Evolutionary conservation across 768 basidiomycete species (phyloP), one percentile per base, ranked within the genome.

Genomic region (Suillus hirtellus): DNA sequence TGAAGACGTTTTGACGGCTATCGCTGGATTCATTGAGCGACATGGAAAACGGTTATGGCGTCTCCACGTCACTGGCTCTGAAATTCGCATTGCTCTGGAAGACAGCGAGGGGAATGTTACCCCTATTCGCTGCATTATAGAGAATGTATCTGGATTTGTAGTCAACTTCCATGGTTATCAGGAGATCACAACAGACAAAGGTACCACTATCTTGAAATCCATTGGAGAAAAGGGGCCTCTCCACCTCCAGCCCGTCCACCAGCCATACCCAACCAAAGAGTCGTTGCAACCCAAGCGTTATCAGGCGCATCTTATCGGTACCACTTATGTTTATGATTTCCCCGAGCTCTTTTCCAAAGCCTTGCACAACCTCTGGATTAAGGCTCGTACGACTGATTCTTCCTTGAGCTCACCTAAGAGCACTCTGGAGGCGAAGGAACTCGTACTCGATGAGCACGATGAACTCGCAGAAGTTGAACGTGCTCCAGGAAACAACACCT

Each of bases 321-420:
- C 97, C 37, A 99, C 97, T 59, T 99, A 99, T 75, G 96, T 92
- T 38, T 99, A 99, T 77, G 97, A 99, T 78, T 99, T 99, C 89
- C 97, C 97, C 47, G 97, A 97, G 71, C 87, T 99, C 66, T 99
- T 99, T 84, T 90, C 95, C 44, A 99, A 99, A 80, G 95, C 96
- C 8, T 81, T 99, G 64, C 92, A 95, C 71, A 94, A 95, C 70
- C 84, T 95, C 65, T 99, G 97, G 97, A 79, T 84, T 66, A 87
- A 89, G 69, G 86, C 86, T 50, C 86, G 89, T 46, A 76, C 79
- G 46, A 78, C 76, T 34, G 85, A 92, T 71, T 79, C 93, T 14
- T 84, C 87, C 19, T 77, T 95, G 59, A 82, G 83, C 42, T 70
- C 87, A 42, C 97, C 97, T 6, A 90, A 92, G 74, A 84, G 84